A percentile compares a stretch with the other conserved stretches of the same genome.
Conservation (phyloP, 345 rosid species). For the Pseudoturritis turrita region DNA sequence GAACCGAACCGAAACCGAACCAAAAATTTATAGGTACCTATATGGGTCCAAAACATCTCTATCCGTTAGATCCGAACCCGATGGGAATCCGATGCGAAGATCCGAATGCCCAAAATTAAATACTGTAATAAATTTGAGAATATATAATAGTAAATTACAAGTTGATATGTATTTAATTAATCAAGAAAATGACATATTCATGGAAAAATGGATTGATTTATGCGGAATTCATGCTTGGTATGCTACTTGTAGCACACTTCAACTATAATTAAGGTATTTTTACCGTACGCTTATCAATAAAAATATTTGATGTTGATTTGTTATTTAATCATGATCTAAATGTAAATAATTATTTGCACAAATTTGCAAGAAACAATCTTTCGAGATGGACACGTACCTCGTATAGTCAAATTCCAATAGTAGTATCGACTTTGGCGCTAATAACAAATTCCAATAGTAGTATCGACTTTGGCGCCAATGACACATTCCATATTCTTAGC, state of each 20-base stretch:
- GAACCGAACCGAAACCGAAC: no score
- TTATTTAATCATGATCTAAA: not conserved
- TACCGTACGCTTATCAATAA: conserved; percentile 13
- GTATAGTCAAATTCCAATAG: not conserved
- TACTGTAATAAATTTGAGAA: not conserved
- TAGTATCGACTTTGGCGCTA: not conserved
- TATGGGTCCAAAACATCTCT: no score
- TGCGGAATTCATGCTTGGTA: conserved; percentile 25
- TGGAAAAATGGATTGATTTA: not conserved
- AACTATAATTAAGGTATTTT: not conserved
- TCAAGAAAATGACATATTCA: conserved; percentile 7
- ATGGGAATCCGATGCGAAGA: no score
- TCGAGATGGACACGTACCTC: not conserved
- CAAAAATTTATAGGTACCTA: no score
- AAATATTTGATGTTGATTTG: conserved; percentile 9
- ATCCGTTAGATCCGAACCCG: no score
- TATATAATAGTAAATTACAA: not conserved
- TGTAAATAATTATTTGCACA: not conserved
- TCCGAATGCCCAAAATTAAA: no score
- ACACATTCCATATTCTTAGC: no score
- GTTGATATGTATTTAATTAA: not conserved
- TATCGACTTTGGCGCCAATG: no score
- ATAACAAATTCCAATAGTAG: no score
- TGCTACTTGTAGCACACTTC: conserved; percentile 30
- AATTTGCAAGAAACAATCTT: conserved; percentile 9